These are phyloP conservation scores for Sporothrix curviconia DNA, from an alignment of 2,329 filamentous ascomycete species.

Conservation along the genomic window DNA sequence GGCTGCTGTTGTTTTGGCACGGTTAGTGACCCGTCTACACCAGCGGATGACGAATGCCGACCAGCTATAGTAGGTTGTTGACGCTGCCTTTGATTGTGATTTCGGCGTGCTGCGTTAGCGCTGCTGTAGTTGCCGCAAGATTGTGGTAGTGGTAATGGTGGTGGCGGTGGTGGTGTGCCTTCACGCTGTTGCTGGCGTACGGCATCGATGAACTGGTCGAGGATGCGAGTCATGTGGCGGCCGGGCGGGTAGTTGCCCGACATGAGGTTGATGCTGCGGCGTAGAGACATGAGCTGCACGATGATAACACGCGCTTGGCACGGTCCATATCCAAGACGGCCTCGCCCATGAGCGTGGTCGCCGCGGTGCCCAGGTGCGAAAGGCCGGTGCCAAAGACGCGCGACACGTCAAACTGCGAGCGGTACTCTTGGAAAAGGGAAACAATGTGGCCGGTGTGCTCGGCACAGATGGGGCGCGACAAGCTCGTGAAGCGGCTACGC, in stretches of 20 bases:
- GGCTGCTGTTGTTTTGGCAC: neutral
- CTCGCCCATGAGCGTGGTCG: constrained; percentile 3
- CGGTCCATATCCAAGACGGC: neutral
- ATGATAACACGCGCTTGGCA: neutral
- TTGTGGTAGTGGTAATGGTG: too few relatives aligned
- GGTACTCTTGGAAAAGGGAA: neutral
- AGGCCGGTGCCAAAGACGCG: constrained; percentile 1
- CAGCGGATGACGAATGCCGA: neutral
- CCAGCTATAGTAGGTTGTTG: neutral
- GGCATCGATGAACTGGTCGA: neutral
- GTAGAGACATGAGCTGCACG: neutral
- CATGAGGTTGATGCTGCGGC: constrained; percentile 2
- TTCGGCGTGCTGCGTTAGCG: too few relatives aligned
- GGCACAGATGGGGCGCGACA: neutral
- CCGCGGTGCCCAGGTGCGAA: constrained; percentile 5
- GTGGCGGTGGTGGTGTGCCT: neutral
- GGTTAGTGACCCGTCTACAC: neutral
- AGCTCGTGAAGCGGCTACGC: neutral
- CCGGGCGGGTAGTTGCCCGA: neutral
- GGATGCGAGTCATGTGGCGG: constrained; percentile 2
- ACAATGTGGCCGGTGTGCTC: neutral
- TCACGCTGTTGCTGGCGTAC: neutral
- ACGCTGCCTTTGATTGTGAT: too few relatives aligned
- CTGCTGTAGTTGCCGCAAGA: too few relatives aligned
- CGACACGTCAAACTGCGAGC: neutral